Base-by-base conservation (phyloP, 345 rosid species). In the Acer campestre region DNA sequence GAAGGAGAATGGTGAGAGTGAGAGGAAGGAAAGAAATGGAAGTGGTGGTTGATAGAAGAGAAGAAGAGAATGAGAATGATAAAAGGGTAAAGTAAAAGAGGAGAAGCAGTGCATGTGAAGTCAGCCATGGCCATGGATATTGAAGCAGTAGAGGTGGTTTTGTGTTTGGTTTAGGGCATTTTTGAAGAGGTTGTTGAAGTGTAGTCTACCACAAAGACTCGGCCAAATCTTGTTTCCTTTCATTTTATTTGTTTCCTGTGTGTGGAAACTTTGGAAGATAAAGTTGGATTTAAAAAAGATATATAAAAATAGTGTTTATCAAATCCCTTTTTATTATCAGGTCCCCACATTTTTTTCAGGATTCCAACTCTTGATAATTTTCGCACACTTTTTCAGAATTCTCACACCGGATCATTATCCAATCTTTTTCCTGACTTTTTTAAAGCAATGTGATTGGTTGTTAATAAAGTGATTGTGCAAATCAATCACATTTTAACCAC, bases 121-220 rank as follows among this genome's bases (percentile, higher is more conserved):
- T 80, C 94, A 35, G 83, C 91, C 94, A 88, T 90, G 20, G 83
- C 91, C 94, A 88, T 90, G 20, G 40, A 14, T 10, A 53, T 53
- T 2, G 58, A 53, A 53, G 58, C 58, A 10, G 49, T 4, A 46
- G 6, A 1, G 8, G 6, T 35, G 55, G 61, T 17, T 72, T 61
- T 16, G 9, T 40, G 13, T 42, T 44, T 1, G 14, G 7, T 46
- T 10, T 46, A 12, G 67, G 49, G 14, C 3, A 10, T 46, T 46
- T 42, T 42, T 13, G 68, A 74, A 17, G 62, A 64, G 18, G 46
- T 64, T 3, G 46, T 64, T 7, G 48, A 48, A 63, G 46, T 16
- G 58, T 53, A 16, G 58, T 53, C 58, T 64, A 64, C 31, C 4
- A 31, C 4, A 22, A 10, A 51, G 56, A 16, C 56, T 51, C 56